These are phyloP conservation scores for Tetragonia tetragonoides DNA, from an alignment of 148 eudicot genomes.

Conservation along the genomic window DNA sequence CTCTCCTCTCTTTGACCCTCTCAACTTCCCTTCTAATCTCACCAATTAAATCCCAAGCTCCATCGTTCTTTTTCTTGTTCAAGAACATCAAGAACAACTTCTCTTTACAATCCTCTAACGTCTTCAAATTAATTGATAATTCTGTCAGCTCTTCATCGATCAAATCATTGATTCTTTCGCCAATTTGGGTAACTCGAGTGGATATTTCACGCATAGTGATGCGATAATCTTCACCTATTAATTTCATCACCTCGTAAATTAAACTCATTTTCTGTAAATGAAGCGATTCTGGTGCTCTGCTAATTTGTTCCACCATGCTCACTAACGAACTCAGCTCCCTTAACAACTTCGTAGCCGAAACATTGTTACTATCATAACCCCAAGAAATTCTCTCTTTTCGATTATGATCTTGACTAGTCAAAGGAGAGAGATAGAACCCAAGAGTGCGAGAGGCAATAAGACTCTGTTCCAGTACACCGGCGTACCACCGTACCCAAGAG, in stretches of 20 bases:
- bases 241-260: slow-evolving; percentile 46
- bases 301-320: slow-evolving; percentile 43
- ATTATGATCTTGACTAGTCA: not conserved
- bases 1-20: slow-evolving; percentile 29
- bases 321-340: slow-evolving; percentile 37
- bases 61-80: slow-evolving; percentile 54
- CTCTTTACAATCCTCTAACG: slow-evolving; percentile 40
- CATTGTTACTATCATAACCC: too few species aligned
- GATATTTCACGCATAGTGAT: slow-evolving; percentile 37
- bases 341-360: slow-evolving; percentile 20
- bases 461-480: slow-evolving; percentile 36
- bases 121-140: slow-evolving; percentile 33
- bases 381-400: not conserved
- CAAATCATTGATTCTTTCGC: slow-evolving; percentile 23
- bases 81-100: slow-evolving; percentile 45
- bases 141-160: slow-evolving; percentile 24
- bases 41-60: slow-evolving; percentile 53
- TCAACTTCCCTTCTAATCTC: slow-evolving; percentile 22
- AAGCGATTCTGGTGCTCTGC: slow-evolving; percentile 45
- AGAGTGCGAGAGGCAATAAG: slow-evolving; percentile 24
- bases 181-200: slow-evolving; percentile 30
- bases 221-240: slow-evolving; percentile 62
- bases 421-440: slow-evolving; percentile 19
- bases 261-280: slow-evolving; percentile 41
- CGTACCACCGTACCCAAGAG: slow-evolving; percentile 65